Evolutionary conservation across 2,329 filamentous ascomycete species (phyloP), one percentile per base, ranked within the genome.

Genomic region (Cadophora luteo-olivacea): DNA sequence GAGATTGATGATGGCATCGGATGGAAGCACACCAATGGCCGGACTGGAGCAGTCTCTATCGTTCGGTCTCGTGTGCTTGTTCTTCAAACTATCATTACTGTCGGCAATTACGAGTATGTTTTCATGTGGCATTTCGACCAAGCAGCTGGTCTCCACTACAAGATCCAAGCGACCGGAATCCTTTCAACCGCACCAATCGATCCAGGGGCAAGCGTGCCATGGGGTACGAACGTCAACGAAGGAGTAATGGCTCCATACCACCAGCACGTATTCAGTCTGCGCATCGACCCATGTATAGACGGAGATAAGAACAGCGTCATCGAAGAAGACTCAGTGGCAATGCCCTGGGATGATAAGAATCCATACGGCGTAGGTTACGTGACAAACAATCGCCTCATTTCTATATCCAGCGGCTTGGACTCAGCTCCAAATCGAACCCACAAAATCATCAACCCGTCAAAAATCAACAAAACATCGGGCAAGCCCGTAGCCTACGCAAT

Each of bases 401-500:
- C 54, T 1, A 79, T 76, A 36, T 82, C 82, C 0, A 68, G 76
- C 0, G 79, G 79, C 14, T 79, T 84, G 2, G 81, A 83, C 41
- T 83, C 83, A 0, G 82, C 81, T 57, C 81, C 82, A 62, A 84
- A 85, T 72, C 85, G 93, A 19, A 94, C 92, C 0, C 97, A 94
- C 92, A 94, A 97, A 68, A 96, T 97, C 78, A 87, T 87, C 76
- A 97, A 97, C 80, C 89, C 91, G 73, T 90, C 84, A 79, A 92
- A 89, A 78, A 77, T 95, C 24, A 93, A 97, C 79, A 89, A 91
- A 0, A 90, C 93, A 81, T 94, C 91, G 78, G 89, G 91, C 78
- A 96, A 94, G 81, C 92, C 93, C 0, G 88, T 90, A 0, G 89
- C 87, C 61, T 97, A 97, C 79, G 97, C 97, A 83, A 87, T 97